A percentile compares a stretch with the other conserved stretches of the same genome.
Evolutionary conservation across 1,139 yeast species (phyloP).

Genomic region (Arxiozyma bovina): DNA sequence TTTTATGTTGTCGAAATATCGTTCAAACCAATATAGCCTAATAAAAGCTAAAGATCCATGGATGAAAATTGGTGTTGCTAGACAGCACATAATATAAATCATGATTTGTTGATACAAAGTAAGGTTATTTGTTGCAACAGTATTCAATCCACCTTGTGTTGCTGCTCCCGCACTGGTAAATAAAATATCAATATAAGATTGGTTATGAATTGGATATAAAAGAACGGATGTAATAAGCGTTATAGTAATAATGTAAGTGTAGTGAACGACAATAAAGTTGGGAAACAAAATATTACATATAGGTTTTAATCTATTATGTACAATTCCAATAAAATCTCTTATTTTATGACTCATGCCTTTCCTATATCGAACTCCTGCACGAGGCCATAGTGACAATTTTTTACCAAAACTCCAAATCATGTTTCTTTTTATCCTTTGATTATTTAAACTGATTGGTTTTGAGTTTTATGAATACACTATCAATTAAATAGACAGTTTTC

Average conservation of each 20-base stretch:
- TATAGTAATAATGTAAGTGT: conserved; percentile 47
- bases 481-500: too few relatives aligned
- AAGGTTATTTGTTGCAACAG: conserved; percentile 54
- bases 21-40: conserved; percentile 79
- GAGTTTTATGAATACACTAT: too few relatives aligned
- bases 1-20: conserved; percentile 73
- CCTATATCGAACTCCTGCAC: conserved; percentile 17
- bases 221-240: conserved; percentile 58
- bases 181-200: conserved; percentile 64
- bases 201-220: conserved; percentile 58
- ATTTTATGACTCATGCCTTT: conserved; percentile 32
- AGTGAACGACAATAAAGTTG: conserved; percentile 73
- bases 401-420: conserved; percentile 7
- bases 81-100: conserved; percentile 46
- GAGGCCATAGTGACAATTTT: conserved; percentile 15
- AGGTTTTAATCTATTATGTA: conserved; percentile 36
- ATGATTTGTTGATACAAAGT: conserved; percentile 68
- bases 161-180: conserved; percentile 66
- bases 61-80: conserved; percentile 82
- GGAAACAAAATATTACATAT: conserved; percentile 46
- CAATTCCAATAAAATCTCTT: conserved; percentile 28
- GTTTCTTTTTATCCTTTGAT: not conserved
- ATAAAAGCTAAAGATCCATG: conserved; percentile 70
- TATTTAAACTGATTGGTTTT: not conserved
- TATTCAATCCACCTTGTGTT: conserved; percentile 86